These are phyloP conservation scores for Megacollybia platyphylla DNA, from an alignment of 1,284 basidiomycete genomes.

Conservation along the genomic window DNA sequence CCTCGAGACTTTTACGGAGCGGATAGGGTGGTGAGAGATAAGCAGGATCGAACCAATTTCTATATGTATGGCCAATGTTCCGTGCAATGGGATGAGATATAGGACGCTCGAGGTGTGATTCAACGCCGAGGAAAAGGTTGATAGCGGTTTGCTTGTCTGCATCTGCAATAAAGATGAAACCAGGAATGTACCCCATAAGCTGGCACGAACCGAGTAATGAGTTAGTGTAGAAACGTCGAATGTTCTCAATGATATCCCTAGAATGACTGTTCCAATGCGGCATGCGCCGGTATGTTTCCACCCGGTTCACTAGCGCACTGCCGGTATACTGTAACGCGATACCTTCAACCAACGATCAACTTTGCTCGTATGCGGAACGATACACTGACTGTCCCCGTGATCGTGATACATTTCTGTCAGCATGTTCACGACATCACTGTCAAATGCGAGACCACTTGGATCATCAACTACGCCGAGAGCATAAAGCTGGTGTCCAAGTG, in stretches of 20 bases:
- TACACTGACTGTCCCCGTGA: conserved; percentile 78
- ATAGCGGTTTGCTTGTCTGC: conserved; percentile 98
- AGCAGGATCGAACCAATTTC: conserved; percentile 69
- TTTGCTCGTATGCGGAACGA: not conserved
- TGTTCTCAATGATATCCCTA: conserved; percentile 93
- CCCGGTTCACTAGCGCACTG: conserved; percentile 91
- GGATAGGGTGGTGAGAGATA: conserved; percentile 56
- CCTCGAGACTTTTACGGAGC: conserved; percentile 40
- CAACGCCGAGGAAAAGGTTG: conserved; percentile 89
- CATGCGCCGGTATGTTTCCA: conserved; percentile 93
- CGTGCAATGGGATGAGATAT: conserved; percentile 33
- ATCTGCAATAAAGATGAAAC: conserved; percentile 31
- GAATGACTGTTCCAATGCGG: conserved; percentile 98
- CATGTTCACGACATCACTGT: conserved; percentile 95
- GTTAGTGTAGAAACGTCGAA: conserved; percentile 93
- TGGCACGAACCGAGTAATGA: conserved; percentile 64
- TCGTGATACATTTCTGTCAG: conserved; percentile 99
- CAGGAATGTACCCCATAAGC: conserved; percentile 1
- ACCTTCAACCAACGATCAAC: conserved; percentile 29
- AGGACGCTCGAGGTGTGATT: conserved; percentile 31
- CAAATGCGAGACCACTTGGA: conserved; percentile 74
- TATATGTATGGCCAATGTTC: conserved; percentile 40
- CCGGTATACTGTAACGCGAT: conserved; percentile 96
- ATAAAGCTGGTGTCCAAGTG: conserved; percentile 90
- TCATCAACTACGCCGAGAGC: conserved; percentile 81